These are phyloP conservation scores for Conticribra weissflogii DNA, from an alignment of 108 stramenopile species.

Conservation along the genomic window DNA sequence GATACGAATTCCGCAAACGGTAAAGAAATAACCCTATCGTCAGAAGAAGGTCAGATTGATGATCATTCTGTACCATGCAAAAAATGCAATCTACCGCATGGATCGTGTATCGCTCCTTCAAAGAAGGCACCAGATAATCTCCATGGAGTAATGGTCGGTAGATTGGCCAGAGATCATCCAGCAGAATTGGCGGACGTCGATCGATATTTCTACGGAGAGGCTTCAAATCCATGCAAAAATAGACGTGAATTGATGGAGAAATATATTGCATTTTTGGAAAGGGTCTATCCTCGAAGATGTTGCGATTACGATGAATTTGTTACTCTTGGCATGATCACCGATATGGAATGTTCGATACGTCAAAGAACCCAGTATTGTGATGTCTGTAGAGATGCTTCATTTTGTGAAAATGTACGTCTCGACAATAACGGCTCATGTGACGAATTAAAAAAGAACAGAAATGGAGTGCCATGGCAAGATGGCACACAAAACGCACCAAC, in stretches of 20 bases:
- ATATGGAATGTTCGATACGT: conserved; percentile 16
- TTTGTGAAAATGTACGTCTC: not conserved
- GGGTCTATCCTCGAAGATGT: conserved; percentile 74
- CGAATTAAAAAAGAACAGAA: conserved; percentile 2
- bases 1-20: not conserved
- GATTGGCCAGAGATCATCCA: conserved; percentile 75
- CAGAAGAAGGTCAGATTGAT: too few species aligned
- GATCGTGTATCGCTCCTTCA: conserved; percentile 66
- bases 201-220: conserved; percentile 73
- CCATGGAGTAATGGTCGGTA: conserved; percentile 72
- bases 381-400: conserved; percentile 17
- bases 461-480: too few species aligned
- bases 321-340: conserved; percentile 30
- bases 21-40: too few species aligned
- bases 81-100: conserved; percentile 55
- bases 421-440: not conserved
- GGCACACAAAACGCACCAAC: too few species aligned
- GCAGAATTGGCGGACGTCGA: conserved; percentile 69
- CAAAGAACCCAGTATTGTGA: conserved; percentile 15
- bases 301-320: conserved; percentile 66
- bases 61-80: conserved; percentile 55
- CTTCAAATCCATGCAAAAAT: conserved; percentile 67
- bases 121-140: conserved; percentile 57
- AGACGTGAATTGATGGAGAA: conserved; percentile 65
- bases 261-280: conserved; percentile 67